Evolutionary conservation across 2,329 filamentous ascomycete species (phyloP), one percentile per base, ranked within the genome.

Genomic region (Piedraia hortae): DNA sequence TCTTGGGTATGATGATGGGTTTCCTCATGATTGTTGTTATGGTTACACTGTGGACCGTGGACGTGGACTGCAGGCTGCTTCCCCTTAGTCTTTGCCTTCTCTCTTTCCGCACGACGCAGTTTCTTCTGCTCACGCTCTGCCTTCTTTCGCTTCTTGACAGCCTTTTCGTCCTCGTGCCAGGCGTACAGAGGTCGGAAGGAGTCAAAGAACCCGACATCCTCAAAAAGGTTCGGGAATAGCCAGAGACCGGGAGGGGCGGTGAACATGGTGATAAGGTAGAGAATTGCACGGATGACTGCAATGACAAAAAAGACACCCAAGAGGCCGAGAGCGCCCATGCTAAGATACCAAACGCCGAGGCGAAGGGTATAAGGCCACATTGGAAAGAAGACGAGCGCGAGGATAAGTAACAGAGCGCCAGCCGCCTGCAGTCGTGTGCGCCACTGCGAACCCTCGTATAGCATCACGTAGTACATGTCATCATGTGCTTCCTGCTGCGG

Each of bases 161-260:
- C 37, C 29, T 39, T 39, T 22, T 40, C 39, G 16, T 36, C 36
- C 32, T 46, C 80, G 46, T 97, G 85, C 85, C 85, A 97, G 28
- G 77, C 85, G 82, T 85, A 97, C 4, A 90, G 50, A 10, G 85
- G 85, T 41, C 70, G 70, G 59, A 97, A 97, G 39, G 74, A 88
- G 44, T 97, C 85, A 47, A 97, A 71, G 51, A 97, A 93, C 5
- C 82, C 89, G 13, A 97, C 85, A 42, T 97, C 85, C 45, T 97
- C 85, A 54, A 91, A 97, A 10, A 97, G 53, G 42, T 97, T 97
- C 21, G 85, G 85, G 50, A 82, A 97, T 19, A 97, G 58, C 85
- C 85, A 97, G n/a, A 97, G 56, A 37, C 85, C 85, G 3, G 85
- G 85, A 3, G 80, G 54, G 1, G 64, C 56, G 9, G 59, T 56